Evolutionary conservation across 805 yeast genomes (phyloP).

Genomic region (Saccharomycopsis guyanensis): DNA sequence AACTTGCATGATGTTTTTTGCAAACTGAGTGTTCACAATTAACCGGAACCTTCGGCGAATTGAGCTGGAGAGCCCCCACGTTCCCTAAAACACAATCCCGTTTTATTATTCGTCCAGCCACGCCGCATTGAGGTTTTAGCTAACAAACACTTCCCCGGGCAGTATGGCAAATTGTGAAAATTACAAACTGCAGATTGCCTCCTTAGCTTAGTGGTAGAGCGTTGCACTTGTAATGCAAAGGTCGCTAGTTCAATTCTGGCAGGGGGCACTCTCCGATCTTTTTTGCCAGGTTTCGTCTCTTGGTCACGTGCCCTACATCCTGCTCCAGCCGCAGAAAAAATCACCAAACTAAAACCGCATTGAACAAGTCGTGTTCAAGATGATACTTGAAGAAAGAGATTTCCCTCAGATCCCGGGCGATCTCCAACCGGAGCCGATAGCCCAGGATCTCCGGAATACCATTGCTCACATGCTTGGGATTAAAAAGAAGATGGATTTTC

Average conservation of each 20-base stretch:
- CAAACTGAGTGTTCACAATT: too few relatives aligned
- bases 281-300: not conserved
- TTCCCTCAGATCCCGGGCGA: conserved; percentile 87
- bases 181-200: too few relatives aligned
- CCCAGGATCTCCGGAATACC: conserved; percentile 57
- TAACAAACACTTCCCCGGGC: too few relatives aligned
- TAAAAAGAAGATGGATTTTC: conserved; percentile 48
- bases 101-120: too few relatives aligned
- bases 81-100: too few relatives aligned
- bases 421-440: conserved; percentile 63
- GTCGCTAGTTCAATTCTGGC: conserved; percentile 93
- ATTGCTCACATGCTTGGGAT: conserved; percentile 57
- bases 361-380: not conserved
- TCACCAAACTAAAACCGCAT: not conserved
- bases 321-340: too few relatives aligned
- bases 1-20: too few relatives aligned
- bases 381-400: conserved; percentile 31
- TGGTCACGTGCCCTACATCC: too few relatives aligned
- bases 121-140: too few relatives aligned
- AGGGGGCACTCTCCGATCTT: conserved; percentile 47
- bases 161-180: too few relatives aligned
- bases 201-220: conserved; percentile 99
- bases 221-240: conserved; percentile 99
- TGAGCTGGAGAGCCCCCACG: too few relatives aligned
- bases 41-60: too few relatives aligned